These are phyloP conservation scores for Beta vulgaris DNA, from an alignment of 148 eudicot genomes.

Conservation along the genomic window DNA sequence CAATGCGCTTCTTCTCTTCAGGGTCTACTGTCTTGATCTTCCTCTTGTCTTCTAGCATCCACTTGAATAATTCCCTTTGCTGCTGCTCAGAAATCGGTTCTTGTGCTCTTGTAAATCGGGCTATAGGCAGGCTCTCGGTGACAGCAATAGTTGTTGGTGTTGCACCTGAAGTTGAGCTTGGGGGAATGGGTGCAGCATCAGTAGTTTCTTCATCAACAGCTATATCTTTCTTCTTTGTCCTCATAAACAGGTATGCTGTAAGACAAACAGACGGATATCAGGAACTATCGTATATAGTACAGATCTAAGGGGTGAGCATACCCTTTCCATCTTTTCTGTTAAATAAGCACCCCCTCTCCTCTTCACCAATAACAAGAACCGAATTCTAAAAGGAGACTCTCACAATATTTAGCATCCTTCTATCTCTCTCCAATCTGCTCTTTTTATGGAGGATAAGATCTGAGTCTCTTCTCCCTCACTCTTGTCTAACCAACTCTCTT, in stretches of 20 bases:
- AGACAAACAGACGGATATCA: slow-evolving; percentile 10
- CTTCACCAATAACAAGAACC: too few relatives aligned
- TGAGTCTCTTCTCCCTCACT: too few relatives aligned
- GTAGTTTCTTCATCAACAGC: slow-evolving; percentile 35
- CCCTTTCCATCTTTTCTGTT: too few relatives aligned
- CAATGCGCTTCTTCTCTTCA: slow-evolving; percentile 67
- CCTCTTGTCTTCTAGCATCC: slow-evolving; percentile 94
- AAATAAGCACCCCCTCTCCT: too few relatives aligned
- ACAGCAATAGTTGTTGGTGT: slow-evolving; percentile 27
- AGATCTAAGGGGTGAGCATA: neutral
- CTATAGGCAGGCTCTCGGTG: slow-evolving; percentile 23
- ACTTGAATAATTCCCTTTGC: slow-evolving; percentile 83
- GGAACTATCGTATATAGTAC: neutral
- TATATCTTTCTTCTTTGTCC: slow-evolving; percentile 56
- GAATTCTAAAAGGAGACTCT: too few relatives aligned
- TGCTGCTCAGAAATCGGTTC: slow-evolving; percentile 66
- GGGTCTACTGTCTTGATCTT: slow-evolving; percentile 74
- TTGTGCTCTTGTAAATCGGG: slow-evolving; percentile 35
- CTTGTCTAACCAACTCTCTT: too few relatives aligned
- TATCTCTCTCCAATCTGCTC: too few relatives aligned
- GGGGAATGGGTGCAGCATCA: slow-evolving; percentile 23
- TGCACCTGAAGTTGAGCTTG: slow-evolving; percentile 19
- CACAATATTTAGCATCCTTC: too few relatives aligned
- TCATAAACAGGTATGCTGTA: slow-evolving; percentile 65
- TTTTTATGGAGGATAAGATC: too few relatives aligned